These are phyloP conservation scores for Daedaleopsis nitida DNA, from an alignment of 768 basidiomycete genomes.

Conservation along the genomic window DNA sequence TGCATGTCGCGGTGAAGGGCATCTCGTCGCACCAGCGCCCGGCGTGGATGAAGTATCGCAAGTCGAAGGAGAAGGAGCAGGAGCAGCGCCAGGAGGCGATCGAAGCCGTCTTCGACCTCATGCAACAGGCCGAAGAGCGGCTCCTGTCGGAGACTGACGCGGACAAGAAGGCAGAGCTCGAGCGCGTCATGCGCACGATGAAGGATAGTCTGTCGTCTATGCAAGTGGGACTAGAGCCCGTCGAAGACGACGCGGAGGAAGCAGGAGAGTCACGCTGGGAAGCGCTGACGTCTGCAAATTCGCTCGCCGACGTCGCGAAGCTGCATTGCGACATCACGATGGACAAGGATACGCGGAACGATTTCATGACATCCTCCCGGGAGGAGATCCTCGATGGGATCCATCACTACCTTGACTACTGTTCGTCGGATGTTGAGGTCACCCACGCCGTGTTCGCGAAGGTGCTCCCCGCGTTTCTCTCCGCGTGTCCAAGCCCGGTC, in stretches of 20 bases:
- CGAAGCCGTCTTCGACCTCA: conserved; percentile 57
- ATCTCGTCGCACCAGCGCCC: conserved; percentile 95
- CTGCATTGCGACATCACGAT: conserved; percentile 83
- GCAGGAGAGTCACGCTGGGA: conserved; percentile 74
- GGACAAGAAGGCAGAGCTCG: conserved; percentile 39
- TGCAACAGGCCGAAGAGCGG: conserved; percentile 42
- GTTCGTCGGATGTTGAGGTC: conserved; percentile 79
- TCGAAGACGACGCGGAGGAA: conserved; percentile 44
- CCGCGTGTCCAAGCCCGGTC: conserved; percentile 87
- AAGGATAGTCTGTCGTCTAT: conserved; percentile 44
- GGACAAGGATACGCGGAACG: conserved; percentile 76
- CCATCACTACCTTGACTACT: conserved; percentile 80
- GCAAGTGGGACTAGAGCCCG: conserved; percentile 39
- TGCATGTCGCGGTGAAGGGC: conserved; percentile 92
- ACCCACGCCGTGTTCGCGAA: conserved; percentile 81
- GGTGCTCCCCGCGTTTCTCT: conserved; percentile 80
- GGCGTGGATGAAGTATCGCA: conserved; percentile 87
- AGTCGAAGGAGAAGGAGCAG: conserved; percentile 58
- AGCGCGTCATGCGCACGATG: conserved; percentile 38
- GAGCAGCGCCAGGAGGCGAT: conserved; percentile 65
- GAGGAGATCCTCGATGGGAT: conserved; percentile 65
- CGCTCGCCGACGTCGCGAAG: conserved; percentile 87
- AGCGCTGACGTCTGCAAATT: conserved; percentile 89
- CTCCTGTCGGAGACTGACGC: conserved; percentile 43
- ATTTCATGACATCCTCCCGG: conserved; percentile 72